Evolutionary conservation across 1,284 basidiomycete genomes (phyloP).

Genomic region (Boletus semigastroideus): DNA sequence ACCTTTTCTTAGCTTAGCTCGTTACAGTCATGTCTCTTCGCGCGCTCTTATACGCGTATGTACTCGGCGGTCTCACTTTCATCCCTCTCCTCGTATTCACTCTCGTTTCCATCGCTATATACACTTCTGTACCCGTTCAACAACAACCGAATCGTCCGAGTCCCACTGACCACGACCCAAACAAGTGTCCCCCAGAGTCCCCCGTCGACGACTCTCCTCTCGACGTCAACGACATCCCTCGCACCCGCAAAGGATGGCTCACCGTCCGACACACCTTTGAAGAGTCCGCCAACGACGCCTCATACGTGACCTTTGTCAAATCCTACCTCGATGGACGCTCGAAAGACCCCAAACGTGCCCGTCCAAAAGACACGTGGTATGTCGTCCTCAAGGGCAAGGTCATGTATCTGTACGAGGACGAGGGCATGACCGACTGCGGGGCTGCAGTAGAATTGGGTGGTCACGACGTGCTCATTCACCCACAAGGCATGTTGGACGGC

Average conservation of each 20-base stretch:
- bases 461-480: conserved; percentile 74
- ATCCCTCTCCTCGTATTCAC: conserved; percentile 68
- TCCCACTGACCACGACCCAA: conserved; percentile 32
- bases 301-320: conserved; percentile 68
- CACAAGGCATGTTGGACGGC: conserved; percentile 72
- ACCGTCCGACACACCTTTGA: conserved; percentile 82
- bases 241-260: conserved; percentile 79
- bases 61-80: conserved; percentile 87
- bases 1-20: neutral
- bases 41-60: conserved; percentile 74
- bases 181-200: conserved; percentile 27
- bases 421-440: conserved; percentile 82
- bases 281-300: conserved; percentile 56
- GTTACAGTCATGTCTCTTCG: conserved; percentile 53
- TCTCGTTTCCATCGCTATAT: conserved; percentile 60
- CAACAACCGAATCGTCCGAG: too few species aligned
- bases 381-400: conserved; percentile 86
- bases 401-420: conserved; percentile 90
- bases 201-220: conserved; percentile 16
- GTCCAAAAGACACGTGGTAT: conserved; percentile 88
- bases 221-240: conserved; percentile 56
- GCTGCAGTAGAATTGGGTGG: conserved; percentile 79
- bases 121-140: conserved; percentile 83
- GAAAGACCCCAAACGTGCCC: conserved; percentile 73
- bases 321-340: conserved; percentile 74